These are phyloP conservation scores for Phanerodontia chrysosporium DNA, from an alignment of 768 basidiomycete genomes.

Conservation along the genomic window DNA sequence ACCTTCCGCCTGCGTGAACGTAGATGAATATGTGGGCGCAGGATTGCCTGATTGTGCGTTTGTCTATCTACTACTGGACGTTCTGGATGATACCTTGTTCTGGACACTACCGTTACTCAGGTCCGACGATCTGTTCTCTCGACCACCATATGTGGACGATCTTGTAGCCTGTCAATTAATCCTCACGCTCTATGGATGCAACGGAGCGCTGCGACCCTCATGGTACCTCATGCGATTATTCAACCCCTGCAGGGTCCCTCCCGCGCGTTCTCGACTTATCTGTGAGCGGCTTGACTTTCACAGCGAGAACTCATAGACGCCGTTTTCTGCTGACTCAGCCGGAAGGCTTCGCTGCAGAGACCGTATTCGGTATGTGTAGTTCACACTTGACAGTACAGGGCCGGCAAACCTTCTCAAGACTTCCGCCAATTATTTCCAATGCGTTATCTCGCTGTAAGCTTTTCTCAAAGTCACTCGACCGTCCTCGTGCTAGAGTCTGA, in stretches of 20 bases:
- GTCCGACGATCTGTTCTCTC: neutral
- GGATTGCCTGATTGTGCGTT: neutral
- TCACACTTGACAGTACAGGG: neutral
- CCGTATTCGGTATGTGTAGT: neutral
- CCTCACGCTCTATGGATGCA: neutral
- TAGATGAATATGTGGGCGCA: constrained; percentile 36
- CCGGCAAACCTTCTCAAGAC: neutral
- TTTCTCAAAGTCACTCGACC: neutral
- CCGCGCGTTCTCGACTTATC: neutral
- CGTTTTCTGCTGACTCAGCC: neutral
- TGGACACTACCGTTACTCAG: neutral
- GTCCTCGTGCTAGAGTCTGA: neutral
- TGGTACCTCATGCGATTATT: neutral
- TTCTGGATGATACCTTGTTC: neutral
- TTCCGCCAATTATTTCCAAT: neutral
- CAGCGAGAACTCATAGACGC: no score
- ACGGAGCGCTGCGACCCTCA: neutral
- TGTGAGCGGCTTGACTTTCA: neutral
- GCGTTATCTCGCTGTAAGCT: neutral
- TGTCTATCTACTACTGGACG: neutral
- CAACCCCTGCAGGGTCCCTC: neutral
- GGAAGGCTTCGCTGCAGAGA: neutral
- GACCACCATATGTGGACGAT: neutral
- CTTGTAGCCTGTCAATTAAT: no score
- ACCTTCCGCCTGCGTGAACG: constrained; percentile 76